A percentile compares a stretch with the other conserved stretches of the same genome.
These are phyloP conservation scores for Sphagnum tenellum DNA, from an alignment of 225 moss, liverwort and hornwort species.

Conservation along the genomic window DNA sequence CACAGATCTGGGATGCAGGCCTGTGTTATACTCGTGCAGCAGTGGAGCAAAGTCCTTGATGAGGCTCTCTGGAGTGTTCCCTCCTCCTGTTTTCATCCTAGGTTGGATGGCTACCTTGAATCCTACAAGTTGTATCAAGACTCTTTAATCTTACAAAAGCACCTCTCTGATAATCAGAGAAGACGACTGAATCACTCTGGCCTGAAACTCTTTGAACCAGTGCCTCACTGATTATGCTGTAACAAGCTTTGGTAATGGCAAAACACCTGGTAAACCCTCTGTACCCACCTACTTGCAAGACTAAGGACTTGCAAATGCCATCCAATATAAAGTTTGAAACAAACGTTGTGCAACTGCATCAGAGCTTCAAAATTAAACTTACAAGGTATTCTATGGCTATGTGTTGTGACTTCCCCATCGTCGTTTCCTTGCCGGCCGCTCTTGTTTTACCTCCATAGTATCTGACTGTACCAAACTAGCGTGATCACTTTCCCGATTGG, in stretches of 20 bases:
- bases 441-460: conserved; percentile 82
- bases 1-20: no score
- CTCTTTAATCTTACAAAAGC: background rate
- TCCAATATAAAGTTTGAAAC: background rate
- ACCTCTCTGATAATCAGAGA: background rate
- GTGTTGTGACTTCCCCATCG: conserved; percentile 79
- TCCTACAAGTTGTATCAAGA: no score
- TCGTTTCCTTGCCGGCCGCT: conserved; percentile 91
- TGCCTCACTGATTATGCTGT: background rate
- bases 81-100: no score
- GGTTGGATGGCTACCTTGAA: no score
- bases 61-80: no score
- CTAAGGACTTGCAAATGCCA: background rate
- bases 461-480: conserved; percentile 38
- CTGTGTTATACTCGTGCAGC: no score
- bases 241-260: background rate
- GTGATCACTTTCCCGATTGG: conserved; percentile 44
- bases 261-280: background rate
- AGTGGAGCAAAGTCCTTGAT: no score
- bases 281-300: conserved; percentile 1
- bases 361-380: background rate
- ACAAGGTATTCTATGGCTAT: conserved; percentile 12
- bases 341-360: background rate
- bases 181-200: background rate
- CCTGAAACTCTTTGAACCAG: background rate